Conservation (phyloP, 176 grass and related monocot species). For the Echinochloa phyllopogon region DNA sequence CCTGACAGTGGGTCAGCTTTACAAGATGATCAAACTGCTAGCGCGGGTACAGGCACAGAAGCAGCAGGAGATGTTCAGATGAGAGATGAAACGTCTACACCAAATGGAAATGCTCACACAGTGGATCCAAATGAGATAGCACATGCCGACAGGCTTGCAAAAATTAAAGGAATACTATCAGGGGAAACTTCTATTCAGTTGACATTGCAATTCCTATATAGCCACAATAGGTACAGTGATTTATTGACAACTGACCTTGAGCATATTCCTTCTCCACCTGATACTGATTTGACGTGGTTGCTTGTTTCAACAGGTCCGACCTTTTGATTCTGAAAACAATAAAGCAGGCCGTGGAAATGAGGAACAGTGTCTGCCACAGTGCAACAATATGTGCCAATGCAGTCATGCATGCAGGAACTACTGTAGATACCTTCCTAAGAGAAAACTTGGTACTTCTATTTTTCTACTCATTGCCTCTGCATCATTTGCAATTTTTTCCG, state of each 20-base stretch:
- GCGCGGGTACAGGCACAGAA: slow-evolving; percentile 49
- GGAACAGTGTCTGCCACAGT: slow-evolving; percentile 99
- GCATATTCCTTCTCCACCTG: slow-evolving; percentile 23
- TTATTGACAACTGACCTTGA: slow-evolving; percentile 3
- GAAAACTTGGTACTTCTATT: slow-evolving; percentile 79
- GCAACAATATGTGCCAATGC: slow-evolving; percentile 98
- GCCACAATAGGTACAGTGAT: slow-evolving; percentile 79
- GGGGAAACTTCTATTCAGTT: slow-evolving; percentile 95
- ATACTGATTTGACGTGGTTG: slow-evolving; percentile 27
- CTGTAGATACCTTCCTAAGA: slow-evolving; percentile 98
- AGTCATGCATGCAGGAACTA: slow-evolving; percentile 99
- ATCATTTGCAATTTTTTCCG: slow-evolving; percentile 19
- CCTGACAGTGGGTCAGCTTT: slow-evolving; percentile 49
- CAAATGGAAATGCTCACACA: slow-evolving; percentile 68
- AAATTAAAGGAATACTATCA: slow-evolving; percentile 97
- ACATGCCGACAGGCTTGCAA: slow-evolving; percentile 69
- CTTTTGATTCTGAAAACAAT: slow-evolving; percentile 98
- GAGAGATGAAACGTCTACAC: slow-evolving; percentile 60
- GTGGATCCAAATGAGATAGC: slow-evolving; percentile 67
- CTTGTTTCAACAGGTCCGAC: slow-evolving; percentile 75
- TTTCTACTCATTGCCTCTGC: slow-evolving; percentile 22
- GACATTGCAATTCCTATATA: slow-evolving; percentile 95
- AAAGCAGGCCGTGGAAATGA: slow-evolving; percentile 99
- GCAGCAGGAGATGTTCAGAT: slow-evolving; percentile 83
- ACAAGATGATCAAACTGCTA: slow-evolving; percentile 54